Base-by-base conservation (phyloP, 257 asterid genomes). In the Nicotiana benthamiana region DNA sequence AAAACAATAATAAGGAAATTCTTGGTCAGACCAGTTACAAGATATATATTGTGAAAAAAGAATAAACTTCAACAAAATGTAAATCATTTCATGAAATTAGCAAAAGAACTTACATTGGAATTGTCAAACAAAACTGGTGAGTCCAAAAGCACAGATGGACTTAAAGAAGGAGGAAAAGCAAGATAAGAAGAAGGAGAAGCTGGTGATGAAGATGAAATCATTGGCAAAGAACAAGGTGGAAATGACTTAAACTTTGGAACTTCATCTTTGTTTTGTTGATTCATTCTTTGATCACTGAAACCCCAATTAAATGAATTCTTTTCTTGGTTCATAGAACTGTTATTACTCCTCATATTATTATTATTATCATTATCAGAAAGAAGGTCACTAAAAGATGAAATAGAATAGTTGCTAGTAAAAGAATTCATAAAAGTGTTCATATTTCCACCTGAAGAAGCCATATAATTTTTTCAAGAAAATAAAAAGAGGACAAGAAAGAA, bases 61-160 rank as follows among this genome's bases (percentile, higher is more conserved):
- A 18, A 52, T 3, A 52, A 13, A 54, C 24, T 54, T 17, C 8
- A 54, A 54, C 22, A 54, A 62, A 75, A 59, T 16, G 18, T 18
- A 52, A 22, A 27, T 20, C 3, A 57, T 28, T 61, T 0, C 2
- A 9, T 48, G 56, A 61, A 5, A 43, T 24, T 60, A 24, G 4
- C 9, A 15, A 52, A 9, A 0, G 22, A 61, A 85, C 97, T 91
- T 85, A 93, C 98, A 80, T 85, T 91, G 32, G 96, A 82, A 0
- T 87, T 87, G 40, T 90, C 79, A 24, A 94, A 93, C 61, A 93
- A 87, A 13, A 90, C 89, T 10, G 98, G 98, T 6, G 97, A 93
- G 83, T 94, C 97, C 76, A 93, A 88, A 52, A 94, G 91, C 6
- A 90, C 66, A 3, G 97, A 91, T 17, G 97, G 96, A 87, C 97